A percentile compares a stretch with the other conserved stretches of the same genome.
These are phyloP conservation scores for Beverwykella pulmonaria DNA, from an alignment of 495 filamentous ascomycete genomes.

Conservation along the genomic window DNA sequence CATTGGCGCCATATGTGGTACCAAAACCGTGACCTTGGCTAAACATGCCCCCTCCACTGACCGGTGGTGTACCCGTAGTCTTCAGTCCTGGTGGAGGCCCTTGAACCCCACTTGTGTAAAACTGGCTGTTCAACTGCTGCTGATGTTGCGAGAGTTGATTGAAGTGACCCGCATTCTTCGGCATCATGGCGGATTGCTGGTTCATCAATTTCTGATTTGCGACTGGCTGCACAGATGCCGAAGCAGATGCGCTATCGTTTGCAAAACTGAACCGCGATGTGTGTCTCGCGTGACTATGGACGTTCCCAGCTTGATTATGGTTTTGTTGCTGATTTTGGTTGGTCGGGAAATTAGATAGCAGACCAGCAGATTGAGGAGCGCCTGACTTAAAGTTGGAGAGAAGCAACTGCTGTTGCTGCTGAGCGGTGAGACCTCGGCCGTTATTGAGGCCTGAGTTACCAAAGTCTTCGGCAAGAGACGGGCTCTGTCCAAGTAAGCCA, in stretches of 20 bases:
- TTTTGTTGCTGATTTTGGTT: conserved; percentile 49
- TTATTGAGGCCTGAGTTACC: conserved; percentile 59
- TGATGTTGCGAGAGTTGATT: conserved; percentile 62
- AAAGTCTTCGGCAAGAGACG: conserved; percentile 57
- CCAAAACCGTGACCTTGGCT: conserved; percentile 76
- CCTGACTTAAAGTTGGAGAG: conserved; percentile 58
- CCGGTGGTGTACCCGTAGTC: conserved; percentile 87
- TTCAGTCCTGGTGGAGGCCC: conserved; percentile 95
- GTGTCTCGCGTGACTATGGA: conserved; percentile 79
- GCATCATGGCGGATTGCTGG: conserved; percentile 90
- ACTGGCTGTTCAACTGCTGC: conserved; percentile 60
- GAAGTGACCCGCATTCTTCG: conserved; percentile 46
- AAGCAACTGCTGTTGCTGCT: conserved; percentile 72
- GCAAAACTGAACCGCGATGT: conserved; percentile 88
- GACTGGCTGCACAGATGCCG: conserved; percentile 75
- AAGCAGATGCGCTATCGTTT: conserved; percentile 68
- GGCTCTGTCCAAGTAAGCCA: conserved; percentile 53
- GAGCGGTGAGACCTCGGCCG: conserved; percentile 76
- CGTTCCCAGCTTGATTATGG: conserved; percentile 48
- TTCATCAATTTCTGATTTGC: conserved; percentile 83
- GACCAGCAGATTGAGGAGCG: conserved; percentile 53
- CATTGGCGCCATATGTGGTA: conserved; percentile 65
- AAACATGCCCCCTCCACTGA: conserved; percentile 74
- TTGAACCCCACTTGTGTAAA: conserved; percentile 71
- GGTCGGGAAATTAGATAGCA: conserved; percentile 60